phyloP scores from a whole-genome alignment of 106 monocot species.

The Platanthera zijinensis region DNA sequence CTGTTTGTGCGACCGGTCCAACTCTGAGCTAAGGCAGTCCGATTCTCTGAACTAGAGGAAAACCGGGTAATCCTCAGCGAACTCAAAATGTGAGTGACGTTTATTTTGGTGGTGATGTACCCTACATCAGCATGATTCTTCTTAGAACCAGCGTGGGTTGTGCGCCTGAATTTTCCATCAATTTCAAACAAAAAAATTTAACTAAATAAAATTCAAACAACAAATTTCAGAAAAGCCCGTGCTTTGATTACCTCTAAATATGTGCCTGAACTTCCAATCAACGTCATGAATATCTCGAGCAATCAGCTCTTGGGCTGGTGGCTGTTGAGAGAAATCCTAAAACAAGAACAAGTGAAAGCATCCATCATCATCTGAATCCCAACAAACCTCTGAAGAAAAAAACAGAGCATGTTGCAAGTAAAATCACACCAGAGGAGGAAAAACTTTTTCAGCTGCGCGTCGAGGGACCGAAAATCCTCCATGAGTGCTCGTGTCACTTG shows the following conservation, averaged over 20 bases:
- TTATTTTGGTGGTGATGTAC: no score
- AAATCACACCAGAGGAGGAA: slow-evolving; percentile 78
- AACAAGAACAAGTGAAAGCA: slow-evolving; percentile 5
- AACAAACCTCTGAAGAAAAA: not conserved
- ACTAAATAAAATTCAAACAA: not conserved
- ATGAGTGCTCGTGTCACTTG: slow-evolving; percentile 96
- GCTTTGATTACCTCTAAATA: slow-evolving; percentile 21
- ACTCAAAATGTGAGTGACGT: no score
- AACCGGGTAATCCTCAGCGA: no score
- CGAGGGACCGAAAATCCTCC: slow-evolving; percentile 98
- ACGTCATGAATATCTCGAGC: slow-evolving; percentile 27
- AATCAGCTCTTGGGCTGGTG: slow-evolving; percentile 27
- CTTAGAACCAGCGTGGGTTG: no score
- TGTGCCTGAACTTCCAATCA: slow-evolving; percentile 30
- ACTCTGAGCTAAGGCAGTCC: no score
- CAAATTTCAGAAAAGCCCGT: not conserved
- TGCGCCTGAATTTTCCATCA: no score
- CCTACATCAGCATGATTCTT: no score
- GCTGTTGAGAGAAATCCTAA: slow-evolving; percentile 25
- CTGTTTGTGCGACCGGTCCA: no score
- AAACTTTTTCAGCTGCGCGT: slow-evolving; percentile 95
- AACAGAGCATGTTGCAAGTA: not conserved
- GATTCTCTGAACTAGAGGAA: no score
- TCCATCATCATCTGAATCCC: not conserved
- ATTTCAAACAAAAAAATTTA: not conserved